These are phyloP conservation scores for Melampsora medusae DNA, from an alignment of 1,284 basidiomycete species.

Conservation along the genomic window DNA sequence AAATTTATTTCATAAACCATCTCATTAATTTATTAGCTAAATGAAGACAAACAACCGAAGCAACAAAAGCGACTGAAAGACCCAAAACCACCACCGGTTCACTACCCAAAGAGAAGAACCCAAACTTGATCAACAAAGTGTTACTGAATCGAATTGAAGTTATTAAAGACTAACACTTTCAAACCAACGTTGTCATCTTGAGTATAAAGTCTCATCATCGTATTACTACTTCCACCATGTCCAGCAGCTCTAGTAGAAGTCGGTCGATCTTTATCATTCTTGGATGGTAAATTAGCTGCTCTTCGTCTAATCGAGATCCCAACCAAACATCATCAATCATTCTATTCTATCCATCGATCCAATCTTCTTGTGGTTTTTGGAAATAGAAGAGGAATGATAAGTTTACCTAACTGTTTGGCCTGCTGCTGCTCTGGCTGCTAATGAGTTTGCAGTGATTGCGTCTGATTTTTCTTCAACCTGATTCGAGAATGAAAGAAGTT, in stretches of 20 bases:
- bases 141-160: neutral
- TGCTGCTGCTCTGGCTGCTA: slow-evolving; percentile 40
- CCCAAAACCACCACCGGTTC: slow-evolving; percentile 43
- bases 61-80: slow-evolving; percentile 43
- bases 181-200: slow-evolving; percentile 54
- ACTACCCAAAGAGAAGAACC: neutral
- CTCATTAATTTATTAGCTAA: slow-evolving; percentile 42
- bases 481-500: too few species aligned
- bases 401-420: slow-evolving; percentile 41
- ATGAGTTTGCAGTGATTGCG: slow-evolving; percentile 32
- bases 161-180: slow-evolving; percentile 49
- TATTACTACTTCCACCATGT: slow-evolving; percentile 54
- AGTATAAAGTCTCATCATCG: slow-evolving; percentile 55
- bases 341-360: neutral
- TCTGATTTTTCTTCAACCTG: slow-evolving; percentile 41
- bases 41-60: slow-evolving; percentile 43
- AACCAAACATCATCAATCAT: neutral
- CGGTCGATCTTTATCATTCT: slow-evolving; percentile 48
- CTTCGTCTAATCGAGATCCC: slow-evolving; percentile 47
- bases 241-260: slow-evolving; percentile 54
- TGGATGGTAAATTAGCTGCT: slow-evolving; percentile 50
- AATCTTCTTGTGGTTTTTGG: neutral
- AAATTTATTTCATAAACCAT: slow-evolving; percentile 44
- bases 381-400: neutral
- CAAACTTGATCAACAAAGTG: neutral